Base-by-base conservation (phyloP, 768 basidiomycete genomes). In the Scleroderma citrinum region DNA sequence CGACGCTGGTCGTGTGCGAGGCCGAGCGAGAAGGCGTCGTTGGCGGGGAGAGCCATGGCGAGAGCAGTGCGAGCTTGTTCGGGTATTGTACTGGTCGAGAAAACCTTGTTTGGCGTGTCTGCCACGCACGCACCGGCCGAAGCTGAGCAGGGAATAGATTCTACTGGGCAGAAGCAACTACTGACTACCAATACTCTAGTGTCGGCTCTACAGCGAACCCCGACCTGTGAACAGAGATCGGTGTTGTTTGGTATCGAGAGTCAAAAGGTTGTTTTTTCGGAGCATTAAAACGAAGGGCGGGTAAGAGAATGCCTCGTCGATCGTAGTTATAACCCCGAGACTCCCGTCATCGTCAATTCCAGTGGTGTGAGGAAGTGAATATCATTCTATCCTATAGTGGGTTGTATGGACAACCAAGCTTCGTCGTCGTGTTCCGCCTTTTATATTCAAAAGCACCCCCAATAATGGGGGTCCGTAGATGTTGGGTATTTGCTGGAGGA, bases 241-340 rank as follows among this genome's bases (percentile, higher is more conserved):
- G 50, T 60, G 82, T 75, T 83, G 76, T 80, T 67, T 71, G 78
- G 82, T 82, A 78, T 78, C 65, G 71, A 73, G 74, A 76, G 73
- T 56, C 64, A 46, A 42, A 16, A n/a, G 42, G 43, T 82, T 65
- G 53, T 76, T 88, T 46, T 90, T 61, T 80, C 84, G 87, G 80
- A 85, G 81, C 69, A 71, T 87, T 89, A 88, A 88, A 88, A 86
- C 86, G 78, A 81, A 71, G 66, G 76, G 70, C 77, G 77, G 73
- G 85, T 88, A 61, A 77, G 71, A 29, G 59, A 63, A 58, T 51
- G 69, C 73, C 77, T 75, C 82, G 79, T 74, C 79, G 67, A 75
- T 74, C 82, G 87, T 87, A 90, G 87, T 89, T 87, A 89, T 90
- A 76, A 76, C 82, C 78, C 85, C 84, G 83, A 79, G 69, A 48